Conservation (phyloP, 306 rosid genomes). For the Rubus idaeus region DNA sequence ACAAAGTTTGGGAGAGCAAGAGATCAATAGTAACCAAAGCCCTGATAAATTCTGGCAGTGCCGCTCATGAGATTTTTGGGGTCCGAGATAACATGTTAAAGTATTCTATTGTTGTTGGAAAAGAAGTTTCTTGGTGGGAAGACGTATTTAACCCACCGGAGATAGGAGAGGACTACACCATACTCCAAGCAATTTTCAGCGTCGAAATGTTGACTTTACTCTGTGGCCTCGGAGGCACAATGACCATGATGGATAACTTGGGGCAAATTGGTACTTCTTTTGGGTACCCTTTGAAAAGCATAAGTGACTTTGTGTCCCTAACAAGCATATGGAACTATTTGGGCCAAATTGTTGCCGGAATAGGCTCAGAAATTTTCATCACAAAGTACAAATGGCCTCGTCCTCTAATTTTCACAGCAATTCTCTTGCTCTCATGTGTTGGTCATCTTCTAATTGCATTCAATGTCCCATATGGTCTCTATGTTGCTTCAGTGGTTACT, state of each 20-base stretch:
- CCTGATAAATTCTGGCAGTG: background rate
- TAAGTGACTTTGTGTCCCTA: constrained; percentile 19
- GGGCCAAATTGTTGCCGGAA: background rate
- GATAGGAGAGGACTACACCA: constrained; percentile 26
- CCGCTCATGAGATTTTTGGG: too few species aligned
- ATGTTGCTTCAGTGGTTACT: constrained; percentile 13
- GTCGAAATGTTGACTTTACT: constrained; percentile 1
- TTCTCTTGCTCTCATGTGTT: too few species aligned
- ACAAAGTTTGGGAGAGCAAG: constrained; percentile 21
- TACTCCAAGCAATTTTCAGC: constrained; percentile 23
- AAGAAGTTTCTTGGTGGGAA: constrained; percentile 6
- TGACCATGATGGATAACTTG: background rate
- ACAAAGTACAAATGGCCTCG: constrained; percentile 26
- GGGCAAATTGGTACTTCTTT: constrained; percentile 32
- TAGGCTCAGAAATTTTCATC: constrained; percentile 14
- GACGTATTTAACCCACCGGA: constrained; percentile 16
- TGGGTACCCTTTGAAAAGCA: constrained; percentile 13
- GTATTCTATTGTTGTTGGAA: too few species aligned
- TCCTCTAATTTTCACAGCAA: constrained; percentile 12
- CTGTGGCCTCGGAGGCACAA: too few species aligned
- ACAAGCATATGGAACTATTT: constrained; percentile 23
- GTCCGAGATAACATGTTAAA: too few species aligned
- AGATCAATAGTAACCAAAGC: constrained; percentile 21
- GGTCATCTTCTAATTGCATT: too few species aligned
- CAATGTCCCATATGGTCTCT: too few species aligned